Base-by-base conservation (phyloP, 2,329 filamentous ascomycete species). In the Sclerotinia sclerotiorum region DNA sequence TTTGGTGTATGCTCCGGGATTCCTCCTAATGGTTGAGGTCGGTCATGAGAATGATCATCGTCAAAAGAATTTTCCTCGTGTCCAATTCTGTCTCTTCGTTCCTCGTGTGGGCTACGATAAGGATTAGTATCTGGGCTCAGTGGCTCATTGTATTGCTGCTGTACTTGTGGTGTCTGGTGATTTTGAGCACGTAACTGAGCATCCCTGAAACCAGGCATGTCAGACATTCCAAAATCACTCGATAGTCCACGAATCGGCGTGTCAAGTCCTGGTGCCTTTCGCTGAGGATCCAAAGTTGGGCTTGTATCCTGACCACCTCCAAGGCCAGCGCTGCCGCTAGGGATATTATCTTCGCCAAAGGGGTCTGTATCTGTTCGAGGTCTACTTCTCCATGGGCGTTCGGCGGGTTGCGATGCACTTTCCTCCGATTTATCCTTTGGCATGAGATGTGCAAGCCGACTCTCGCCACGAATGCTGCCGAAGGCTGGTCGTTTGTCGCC, bases 71-170 rank as follows among this genome's bases (percentile, higher is more conserved):
- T 82, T 17, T 82, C 81, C 46, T 78, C 76, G 60, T 82, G 80
- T 56, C 90, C 85, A 57, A 84, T 83, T 24, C 86, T 86, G 60
- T 92, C 88, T 32, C 52, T 44, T 49, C 60, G 67, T 21, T 68
- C 67, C 49, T 90, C 91, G 10, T 91, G 88, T 2, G 95, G 95
- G 78, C 94, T 98, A 72, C 94, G 92, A 77, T 95, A 99, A 1
- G 95, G 95, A 77, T 99, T 99, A 3, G 95, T 98, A 76, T 97
- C 92, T 15, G 95, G 95, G 77, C 94, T 98, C 76, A 92, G 87
- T 0, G 91, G 90, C 69, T 93, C 91, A 72, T 89, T 83, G n/a
- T 55, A 63, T 57, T 77, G 75, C n/a, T 77, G 75, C n/a, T 75
- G 77, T 35, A 73, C 77, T 62, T 77, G 74, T 7, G 78, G 77